These are phyloP conservation scores for Physaria fendleri DNA, from an alignment of 345 rosid genomes.

Conservation along the genomic window DNA sequence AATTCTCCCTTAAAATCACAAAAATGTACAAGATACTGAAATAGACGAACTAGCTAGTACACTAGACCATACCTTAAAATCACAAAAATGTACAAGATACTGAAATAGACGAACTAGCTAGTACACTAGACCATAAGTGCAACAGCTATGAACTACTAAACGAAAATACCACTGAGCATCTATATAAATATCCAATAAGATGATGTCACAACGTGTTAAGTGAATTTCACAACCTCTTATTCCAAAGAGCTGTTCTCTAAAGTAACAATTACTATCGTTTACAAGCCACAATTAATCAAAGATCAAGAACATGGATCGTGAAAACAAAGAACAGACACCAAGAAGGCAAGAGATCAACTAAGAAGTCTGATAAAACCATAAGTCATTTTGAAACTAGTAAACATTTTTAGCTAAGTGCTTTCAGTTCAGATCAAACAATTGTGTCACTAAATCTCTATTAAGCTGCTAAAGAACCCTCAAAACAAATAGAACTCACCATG, in stretches of 20 bases:
- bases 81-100: too few species aligned
- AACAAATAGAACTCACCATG: not conserved
- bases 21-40: not conserved
- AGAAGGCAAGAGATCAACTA: not conserved
- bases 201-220: not conserved
- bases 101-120: not conserved
- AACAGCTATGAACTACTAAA: not conserved
- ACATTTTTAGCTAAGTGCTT: not conserved
- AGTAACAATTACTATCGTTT: not conserved
- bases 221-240: too few species aligned
- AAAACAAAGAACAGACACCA: not conserved
- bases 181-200: conserved; percentile 1
- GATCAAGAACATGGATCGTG: not conserved
- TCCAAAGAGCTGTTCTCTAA: not conserved
- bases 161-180: not conserved
- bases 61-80: too few species aligned
- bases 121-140: not conserved
- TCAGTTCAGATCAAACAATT: not conserved
- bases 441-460: not conserved
- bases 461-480: not conserved
- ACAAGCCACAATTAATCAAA: not conserved
- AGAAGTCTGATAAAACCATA: not conserved
- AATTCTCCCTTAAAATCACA: not conserved
- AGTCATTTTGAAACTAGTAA: not conserved
- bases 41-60: not conserved